phyloP scores from a whole-genome alignment of 1,284 basidiomycete genomes.

The Rhodofomes roseus region DNA sequence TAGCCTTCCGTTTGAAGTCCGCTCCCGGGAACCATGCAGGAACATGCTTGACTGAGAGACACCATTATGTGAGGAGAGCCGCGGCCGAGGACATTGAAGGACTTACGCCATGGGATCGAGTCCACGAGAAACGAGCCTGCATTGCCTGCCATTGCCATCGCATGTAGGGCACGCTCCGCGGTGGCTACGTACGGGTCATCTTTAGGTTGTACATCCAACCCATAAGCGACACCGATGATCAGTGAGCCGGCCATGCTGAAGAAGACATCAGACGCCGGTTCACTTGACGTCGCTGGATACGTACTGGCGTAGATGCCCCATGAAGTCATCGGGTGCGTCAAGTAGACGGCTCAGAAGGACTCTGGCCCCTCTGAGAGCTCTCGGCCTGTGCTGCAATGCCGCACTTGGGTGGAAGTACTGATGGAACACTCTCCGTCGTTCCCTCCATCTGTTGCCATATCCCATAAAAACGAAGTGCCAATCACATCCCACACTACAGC shows the following conservation, averaged over 20 bases:
- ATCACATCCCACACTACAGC: constrained; percentile 22
- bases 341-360: constrained; percentile 16
- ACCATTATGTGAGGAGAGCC: neutral
- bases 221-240: constrained; percentile 26
- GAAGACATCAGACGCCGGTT: neutral
- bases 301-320: constrained; percentile 22
- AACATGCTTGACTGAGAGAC: constrained; percentile 32
- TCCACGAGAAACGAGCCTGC: constrained; percentile 25
- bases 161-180: constrained; percentile 24
- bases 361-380: constrained; percentile 1
- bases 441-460: constrained; percentile 24
- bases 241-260: constrained; percentile 26
- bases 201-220: constrained; percentile 25
- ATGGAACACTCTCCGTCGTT: constrained; percentile 21
- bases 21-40: constrained; percentile 46
- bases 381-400: constrained; percentile 4
- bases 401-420: constrained; percentile 24
- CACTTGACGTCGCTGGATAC: neutral
- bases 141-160: constrained; percentile 22
- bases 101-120: constrained; percentile 25
- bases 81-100: neutral
- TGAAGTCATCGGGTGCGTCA: constrained; percentile 24
- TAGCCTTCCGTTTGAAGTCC: constrained; percentile 44
- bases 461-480: constrained; percentile 25
- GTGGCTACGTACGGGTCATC: constrained; percentile 27